Percentiles rank a stretch among this genome's conserved stretches.
These are phyloP conservation scores for Monosporascus sp. DNA, from an alignment of 2,329 filamentous ascomycete genomes.

Conservation along the genomic window DNA sequence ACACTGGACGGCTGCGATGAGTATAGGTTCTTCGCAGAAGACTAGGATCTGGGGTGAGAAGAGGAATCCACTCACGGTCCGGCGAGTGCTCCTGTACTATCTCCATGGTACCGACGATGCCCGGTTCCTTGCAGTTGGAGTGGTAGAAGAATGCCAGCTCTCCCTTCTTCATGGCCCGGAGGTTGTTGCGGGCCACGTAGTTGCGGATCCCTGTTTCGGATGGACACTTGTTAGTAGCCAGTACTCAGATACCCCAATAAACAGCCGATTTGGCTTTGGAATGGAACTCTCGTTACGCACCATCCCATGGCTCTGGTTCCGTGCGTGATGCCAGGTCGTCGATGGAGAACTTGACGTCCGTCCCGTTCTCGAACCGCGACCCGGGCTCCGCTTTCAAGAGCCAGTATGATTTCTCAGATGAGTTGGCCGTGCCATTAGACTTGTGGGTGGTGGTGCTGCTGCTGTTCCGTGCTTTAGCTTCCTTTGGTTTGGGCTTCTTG, in stretches of 20 bases:
- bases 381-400: constrained; percentile 87
- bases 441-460: constrained; percentile 8
- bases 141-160: constrained; percentile 97
- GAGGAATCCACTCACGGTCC: constrained; percentile 54
- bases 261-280: not conserved
- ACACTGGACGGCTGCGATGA: constrained; percentile 40
- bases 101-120: constrained; percentile 83
- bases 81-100: constrained; percentile 79
- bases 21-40: not conserved
- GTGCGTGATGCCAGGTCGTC: constrained; percentile 73
- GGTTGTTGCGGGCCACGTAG: constrained; percentile 70
- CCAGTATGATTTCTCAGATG: constrained; percentile 53
- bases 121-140: constrained; percentile 85
- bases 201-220: constrained; percentile 27
- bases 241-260: not conserved
- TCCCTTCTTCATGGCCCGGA: constrained; percentile 84
- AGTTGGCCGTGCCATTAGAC: constrained; percentile 1
- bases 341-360: constrained; percentile 90
- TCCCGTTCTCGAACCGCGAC: constrained; percentile 75
- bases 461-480: not conserved
- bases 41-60: not conserved
- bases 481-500: not conserved
- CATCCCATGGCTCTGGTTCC: constrained; percentile 86
- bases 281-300: constrained; percentile 40
- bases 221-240: not conserved